Evolutionary conservation across 108 stramenopile species (phyloP).

Genomic region (Pseudonitzschia delicatissima): DNA sequence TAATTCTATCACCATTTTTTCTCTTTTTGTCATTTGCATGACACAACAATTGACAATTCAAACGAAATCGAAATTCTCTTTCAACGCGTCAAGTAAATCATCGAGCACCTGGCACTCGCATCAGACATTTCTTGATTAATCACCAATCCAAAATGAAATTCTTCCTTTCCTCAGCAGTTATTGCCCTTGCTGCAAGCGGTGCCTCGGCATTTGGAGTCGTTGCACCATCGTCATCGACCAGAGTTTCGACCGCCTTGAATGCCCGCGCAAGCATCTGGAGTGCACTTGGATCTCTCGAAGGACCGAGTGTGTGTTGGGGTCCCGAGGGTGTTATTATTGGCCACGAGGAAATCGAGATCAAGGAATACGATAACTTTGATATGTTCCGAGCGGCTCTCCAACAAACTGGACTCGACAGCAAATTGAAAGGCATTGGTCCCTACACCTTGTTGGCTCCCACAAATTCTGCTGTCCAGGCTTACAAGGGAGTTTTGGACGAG

Average conservation of each 20-base stretch:
- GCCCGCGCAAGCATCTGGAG: slow-evolving; percentile 4
- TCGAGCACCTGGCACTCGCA: too few species aligned
- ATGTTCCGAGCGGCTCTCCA: slow-evolving; percentile 4
- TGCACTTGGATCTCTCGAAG: not conserved
- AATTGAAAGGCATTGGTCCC: slow-evolving; percentile 1
- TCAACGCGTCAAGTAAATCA: too few species aligned
- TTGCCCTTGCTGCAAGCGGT: not conserved
- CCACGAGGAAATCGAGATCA: slow-evolving; percentile 15
- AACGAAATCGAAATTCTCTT: too few species aligned
- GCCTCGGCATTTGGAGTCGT: not conserved
- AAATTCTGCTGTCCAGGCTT: slow-evolving; percentile 3
- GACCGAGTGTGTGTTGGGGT: slow-evolving; percentile 9
- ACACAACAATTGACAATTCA: too few species aligned
- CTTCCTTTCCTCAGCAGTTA: not conserved
- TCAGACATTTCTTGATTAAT: too few species aligned
- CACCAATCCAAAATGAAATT: slow-evolving; percentile 9
- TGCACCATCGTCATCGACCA: not conserved
- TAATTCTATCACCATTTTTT: too few species aligned
- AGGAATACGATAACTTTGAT: slow-evolving; percentile 26
- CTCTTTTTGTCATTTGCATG: too few species aligned
- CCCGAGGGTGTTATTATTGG: slow-evolving; percentile 16
- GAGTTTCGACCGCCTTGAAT: not conserved
- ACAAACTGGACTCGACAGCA: slow-evolving; percentile 3
- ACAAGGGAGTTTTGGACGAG: slow-evolving; percentile 12
- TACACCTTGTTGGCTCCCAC: slow-evolving; percentile 16